Evolutionary conservation across 805 yeast genomes (phyloP), one percentile per base, ranked within the genome.

Genomic region (Wickerhamiella cacticola): DNA sequence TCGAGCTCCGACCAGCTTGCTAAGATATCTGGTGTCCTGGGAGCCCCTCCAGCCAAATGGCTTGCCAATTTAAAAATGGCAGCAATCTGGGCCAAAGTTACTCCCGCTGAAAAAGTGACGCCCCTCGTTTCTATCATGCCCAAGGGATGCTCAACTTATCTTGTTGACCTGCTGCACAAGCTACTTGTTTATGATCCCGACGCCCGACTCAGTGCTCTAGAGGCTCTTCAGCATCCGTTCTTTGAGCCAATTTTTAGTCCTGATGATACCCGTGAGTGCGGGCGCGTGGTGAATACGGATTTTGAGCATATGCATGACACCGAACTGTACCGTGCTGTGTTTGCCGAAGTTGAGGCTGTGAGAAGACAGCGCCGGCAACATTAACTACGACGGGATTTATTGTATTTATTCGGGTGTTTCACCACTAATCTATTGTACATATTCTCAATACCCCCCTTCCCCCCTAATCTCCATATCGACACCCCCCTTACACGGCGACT

Each of bases 1-100:
- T 79, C 78, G 61, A 79, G 80, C 49, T 56, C 75, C 51, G 81
- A 80, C 52, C 97, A 88, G 62, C 62, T 85, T 7, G 71, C 68
- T 38, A 81, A 77, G 58, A 83, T 88, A 16, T 65, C 78, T 47
- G 75, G 76, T 57, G 70, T 82, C 0, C 63, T 86, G 44, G 96
- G 96, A 0, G 65, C 78, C 0, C 96, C 96, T 0, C 62, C 78
- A 5, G 38, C 40, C 12, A 3, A 4, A 7, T 46, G 51, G 48
- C 28, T 23, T 23, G 26, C 23, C 28, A 18, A 28, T 22, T 33
- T 16, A 5, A 22, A 16, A 21, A 33, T 29, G 3, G 16, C 16
- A 10, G 29, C 29, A 8, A 21, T 31, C n/a, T 39, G 45, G 45
- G 28, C 38, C 16, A 31, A 31, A 19, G 34, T 25, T 15, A n/a